A percentile compares a stretch with the other conserved stretches of the same genome.
These are phyloP conservation scores for Dovyalis caffra DNA, from an alignment of 345 rosid genomes.

Conservation along the genomic window DNA sequence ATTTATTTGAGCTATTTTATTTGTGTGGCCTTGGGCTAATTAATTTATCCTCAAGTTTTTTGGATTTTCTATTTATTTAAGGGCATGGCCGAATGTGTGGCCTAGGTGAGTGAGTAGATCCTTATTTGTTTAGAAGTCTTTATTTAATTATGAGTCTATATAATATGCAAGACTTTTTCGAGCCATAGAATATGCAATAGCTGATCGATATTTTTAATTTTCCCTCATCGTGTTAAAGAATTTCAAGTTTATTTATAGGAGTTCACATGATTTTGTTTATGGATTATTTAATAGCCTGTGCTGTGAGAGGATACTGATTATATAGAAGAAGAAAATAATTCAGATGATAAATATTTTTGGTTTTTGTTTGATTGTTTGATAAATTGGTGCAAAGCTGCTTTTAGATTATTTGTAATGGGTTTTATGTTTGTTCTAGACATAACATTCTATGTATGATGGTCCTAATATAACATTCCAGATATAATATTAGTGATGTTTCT, in stretches of 20 bases:
- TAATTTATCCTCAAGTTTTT: no score
- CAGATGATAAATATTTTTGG: background rate
- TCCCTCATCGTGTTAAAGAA: background rate
- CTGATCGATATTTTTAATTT: background rate
- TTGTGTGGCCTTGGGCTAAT: no score
- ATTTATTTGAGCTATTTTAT: no score
- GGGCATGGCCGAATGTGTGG: no score
- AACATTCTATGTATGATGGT: background rate
- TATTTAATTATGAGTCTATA: no score
- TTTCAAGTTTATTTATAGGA: background rate
- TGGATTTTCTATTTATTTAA: no score
- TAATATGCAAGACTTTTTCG: background rate
- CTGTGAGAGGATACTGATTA: background rate
- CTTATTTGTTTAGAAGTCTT: no score
- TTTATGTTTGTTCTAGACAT: background rate
- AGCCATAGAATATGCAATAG: background rate
- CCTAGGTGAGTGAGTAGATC: no score
- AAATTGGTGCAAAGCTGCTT: background rate
- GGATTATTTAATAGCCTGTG: background rate
- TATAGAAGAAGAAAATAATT: background rate
- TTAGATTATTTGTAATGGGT: background rate
- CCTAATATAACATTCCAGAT: no score
- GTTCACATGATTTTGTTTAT: background rate
- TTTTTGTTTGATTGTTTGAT: background rate
- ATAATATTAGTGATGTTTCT: slow-evolving; percentile 69